Percentiles rank a stretch among this genome's conserved stretches.
Evolutionary conservation across 495 filamentous ascomycete genomes (phyloP).

Genomic region (Aspergillus haitiensis): DNA sequence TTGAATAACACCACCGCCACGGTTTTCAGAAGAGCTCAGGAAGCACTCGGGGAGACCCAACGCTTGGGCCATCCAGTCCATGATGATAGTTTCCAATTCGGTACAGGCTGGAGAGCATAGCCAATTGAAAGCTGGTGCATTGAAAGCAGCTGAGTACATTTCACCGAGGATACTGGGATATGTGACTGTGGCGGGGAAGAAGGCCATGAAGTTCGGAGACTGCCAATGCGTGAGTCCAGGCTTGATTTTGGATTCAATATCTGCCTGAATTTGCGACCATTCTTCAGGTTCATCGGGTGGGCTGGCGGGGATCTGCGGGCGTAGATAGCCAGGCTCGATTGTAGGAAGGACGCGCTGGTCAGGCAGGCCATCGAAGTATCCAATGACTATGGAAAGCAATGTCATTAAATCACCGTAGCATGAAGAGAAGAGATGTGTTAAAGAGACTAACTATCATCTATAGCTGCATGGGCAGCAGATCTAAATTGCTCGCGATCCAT

Average conservation of each 20-base stretch:
- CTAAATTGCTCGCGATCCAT: slow-evolving; percentile 88
- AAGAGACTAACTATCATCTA: slow-evolving; percentile 73
- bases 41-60: slow-evolving; percentile 74
- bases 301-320: slow-evolving; percentile 69
- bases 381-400: slow-evolving; percentile 57
- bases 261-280: slow-evolving; percentile 79
- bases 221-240: slow-evolving; percentile 97
- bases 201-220: slow-evolving; percentile 94
- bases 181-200: slow-evolving; percentile 80
- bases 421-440: slow-evolving; percentile 1
- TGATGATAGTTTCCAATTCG: slow-evolving; percentile 89
- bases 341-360: slow-evolving; percentile 71
- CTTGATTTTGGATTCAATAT: slow-evolving; percentile 86
- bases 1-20: slow-evolving; percentile 90
- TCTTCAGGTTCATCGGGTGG: slow-evolving; percentile 72
- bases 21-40: slow-evolving; percentile 68
- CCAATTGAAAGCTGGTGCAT: slow-evolving; percentile 95
- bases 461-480: slow-evolving; percentile 74
- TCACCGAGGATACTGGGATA: slow-evolving; percentile 91
- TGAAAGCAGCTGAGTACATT: slow-evolving; percentile 87
- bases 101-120: slow-evolving; percentile 93
- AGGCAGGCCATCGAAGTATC: slow-evolving; percentile 77
- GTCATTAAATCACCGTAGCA: slow-evolving; percentile 11
- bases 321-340: slow-evolving; percentile 84
- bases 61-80: slow-evolving; percentile 86